Evolutionary conservation across 2,329 filamentous ascomycete genomes (phyloP).

Genomic region (Alternaria sp.): DNA sequence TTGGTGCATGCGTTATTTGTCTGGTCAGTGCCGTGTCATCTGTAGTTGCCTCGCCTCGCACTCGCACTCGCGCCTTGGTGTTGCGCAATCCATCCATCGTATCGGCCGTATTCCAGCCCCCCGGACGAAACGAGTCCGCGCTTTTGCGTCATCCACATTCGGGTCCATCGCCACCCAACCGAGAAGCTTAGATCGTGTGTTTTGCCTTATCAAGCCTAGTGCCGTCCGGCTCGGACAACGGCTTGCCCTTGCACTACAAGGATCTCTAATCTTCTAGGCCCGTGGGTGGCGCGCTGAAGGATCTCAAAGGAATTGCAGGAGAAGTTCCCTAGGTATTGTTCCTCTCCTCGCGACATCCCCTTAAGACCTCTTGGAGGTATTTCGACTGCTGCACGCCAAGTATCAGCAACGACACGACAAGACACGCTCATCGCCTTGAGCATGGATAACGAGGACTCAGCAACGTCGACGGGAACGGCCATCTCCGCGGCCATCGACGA

Average conservation of each 20-base stretch:
- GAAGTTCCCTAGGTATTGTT: not conserved
- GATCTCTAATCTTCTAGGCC: constrained; percentile 8
- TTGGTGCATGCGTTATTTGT: not conserved
- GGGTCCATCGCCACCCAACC: not conserved
- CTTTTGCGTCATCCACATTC: not conserved
- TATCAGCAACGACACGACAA: constrained; percentile 12
- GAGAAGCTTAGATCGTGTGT: not conserved
- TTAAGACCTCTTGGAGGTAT: not conserved
- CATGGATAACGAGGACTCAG: constrained; percentile 21
- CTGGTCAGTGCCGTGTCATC: not conserved
- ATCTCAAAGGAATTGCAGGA: constrained; percentile 4
- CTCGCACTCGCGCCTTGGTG: not conserved
- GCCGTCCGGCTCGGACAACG: not conserved
- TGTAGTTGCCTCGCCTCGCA: not conserved
- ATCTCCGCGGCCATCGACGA: constrained; percentile 29
- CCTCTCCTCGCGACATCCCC: constrained; percentile 2
- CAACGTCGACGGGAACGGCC: constrained; percentile 19
- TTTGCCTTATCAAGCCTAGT: constrained; percentile 1
- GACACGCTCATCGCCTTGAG: constrained; percentile 14
- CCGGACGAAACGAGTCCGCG: constrained; percentile 5
- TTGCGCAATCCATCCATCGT: constrained; percentile 3
- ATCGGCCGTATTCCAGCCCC: constrained; percentile 3
- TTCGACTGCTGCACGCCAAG: constrained; percentile 1
- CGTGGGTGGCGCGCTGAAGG: constrained; percentile 10
- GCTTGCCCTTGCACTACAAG: not conserved